phyloP scores from a whole-genome alignment of 768 basidiomycete genomes.

The Termitomyces sp. region DNA sequence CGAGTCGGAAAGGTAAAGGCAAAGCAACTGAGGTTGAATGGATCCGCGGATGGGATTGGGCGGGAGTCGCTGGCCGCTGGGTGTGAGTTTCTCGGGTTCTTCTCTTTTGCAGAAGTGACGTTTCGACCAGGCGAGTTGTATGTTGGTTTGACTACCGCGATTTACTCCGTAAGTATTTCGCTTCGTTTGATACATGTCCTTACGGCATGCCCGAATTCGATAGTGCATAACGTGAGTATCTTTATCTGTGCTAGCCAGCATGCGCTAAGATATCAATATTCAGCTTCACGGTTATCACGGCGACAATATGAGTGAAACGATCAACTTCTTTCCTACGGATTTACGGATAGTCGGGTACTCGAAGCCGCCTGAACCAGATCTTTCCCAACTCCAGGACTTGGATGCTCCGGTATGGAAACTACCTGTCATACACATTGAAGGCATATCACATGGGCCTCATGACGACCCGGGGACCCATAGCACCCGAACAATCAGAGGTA shows the following conservation, averaged over 20 bases:
- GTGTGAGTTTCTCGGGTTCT: slow-evolving; percentile 27
- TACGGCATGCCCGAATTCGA: background rate
- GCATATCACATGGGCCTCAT: slow-evolving; percentile 36
- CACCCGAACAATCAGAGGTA: slow-evolving; percentile 32
- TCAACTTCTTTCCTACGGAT: slow-evolving; percentile 48
- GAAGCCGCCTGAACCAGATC: slow-evolving; percentile 17
- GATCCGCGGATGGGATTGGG: slow-evolving; percentile 52
- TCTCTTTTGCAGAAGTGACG: background rate
- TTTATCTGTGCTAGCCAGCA: background rate
- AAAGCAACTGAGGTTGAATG: slow-evolving; percentile 10
- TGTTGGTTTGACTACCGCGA: slow-evolving; percentile 59
- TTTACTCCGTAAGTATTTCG: slow-evolving; percentile 35
- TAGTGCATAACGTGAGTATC: slow-evolving; percentile 33
- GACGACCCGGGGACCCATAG: slow-evolving; percentile 24
- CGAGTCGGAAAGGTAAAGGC: slow-evolving; percentile 18
- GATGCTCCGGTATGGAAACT: slow-evolving; percentile 26
- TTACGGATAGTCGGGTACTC: slow-evolving; percentile 36
- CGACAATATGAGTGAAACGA: slow-evolving; percentile 33
- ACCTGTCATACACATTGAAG: slow-evolving; percentile 47
- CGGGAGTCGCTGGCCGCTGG: slow-evolving; percentile 49
- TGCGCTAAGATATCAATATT: background rate
- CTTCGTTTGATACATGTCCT: background rate
- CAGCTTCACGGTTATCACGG: slow-evolving; percentile 16
- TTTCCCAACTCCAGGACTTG: slow-evolving; percentile 15
- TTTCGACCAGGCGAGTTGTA: slow-evolving; percentile 38